Conservation (phyloP, 1,139 yeast species). For the Blastobotrys apis region DNA sequence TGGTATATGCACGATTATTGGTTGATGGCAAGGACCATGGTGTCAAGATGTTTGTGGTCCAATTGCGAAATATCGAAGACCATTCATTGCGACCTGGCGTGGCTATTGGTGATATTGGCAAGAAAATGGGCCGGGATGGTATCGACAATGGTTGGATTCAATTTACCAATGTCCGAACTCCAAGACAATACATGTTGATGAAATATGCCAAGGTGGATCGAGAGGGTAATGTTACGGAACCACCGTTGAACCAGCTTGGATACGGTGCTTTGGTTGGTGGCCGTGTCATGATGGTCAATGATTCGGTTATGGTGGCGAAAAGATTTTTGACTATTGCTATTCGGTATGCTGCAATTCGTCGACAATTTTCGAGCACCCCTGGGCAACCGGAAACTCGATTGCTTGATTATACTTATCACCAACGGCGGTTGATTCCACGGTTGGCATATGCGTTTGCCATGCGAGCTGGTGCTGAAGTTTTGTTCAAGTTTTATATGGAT, state of each 20-base stretch:
- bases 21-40: constrained; percentile 84
- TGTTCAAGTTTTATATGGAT: constrained; percentile 48
- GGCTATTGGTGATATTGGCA: constrained; percentile 85
- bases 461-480: constrained; percentile 64
- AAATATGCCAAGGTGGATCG: constrained; percentile 70
- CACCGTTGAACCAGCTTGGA: constrained; percentile 82
- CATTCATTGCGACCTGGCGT: constrained; percentile 75
- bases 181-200: constrained; percentile 77
- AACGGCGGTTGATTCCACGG: constrained; percentile 75
- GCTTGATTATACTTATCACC: constrained; percentile 81
- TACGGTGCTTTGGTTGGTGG: constrained; percentile 86
- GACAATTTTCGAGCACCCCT: constrained; percentile 61
- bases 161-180: constrained; percentile 74
- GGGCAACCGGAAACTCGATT: constrained; percentile 41
- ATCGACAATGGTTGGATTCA: constrained; percentile 93
- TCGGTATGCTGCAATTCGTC: constrained; percentile 84
- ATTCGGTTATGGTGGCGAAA: constrained; percentile 74
- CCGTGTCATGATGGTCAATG: constrained; percentile 83
- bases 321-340: constrained; percentile 78
- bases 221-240: constrained; percentile 57
- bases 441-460: constrained; percentile 77
- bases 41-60: constrained; percentile 86
- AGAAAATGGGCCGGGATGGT: constrained; percentile 82
- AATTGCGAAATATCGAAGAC: constrained; percentile 63
- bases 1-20: constrained; percentile 74